Conservation (phyloP, 129 eudicot genomes). For the Sambucus nigra region DNA sequence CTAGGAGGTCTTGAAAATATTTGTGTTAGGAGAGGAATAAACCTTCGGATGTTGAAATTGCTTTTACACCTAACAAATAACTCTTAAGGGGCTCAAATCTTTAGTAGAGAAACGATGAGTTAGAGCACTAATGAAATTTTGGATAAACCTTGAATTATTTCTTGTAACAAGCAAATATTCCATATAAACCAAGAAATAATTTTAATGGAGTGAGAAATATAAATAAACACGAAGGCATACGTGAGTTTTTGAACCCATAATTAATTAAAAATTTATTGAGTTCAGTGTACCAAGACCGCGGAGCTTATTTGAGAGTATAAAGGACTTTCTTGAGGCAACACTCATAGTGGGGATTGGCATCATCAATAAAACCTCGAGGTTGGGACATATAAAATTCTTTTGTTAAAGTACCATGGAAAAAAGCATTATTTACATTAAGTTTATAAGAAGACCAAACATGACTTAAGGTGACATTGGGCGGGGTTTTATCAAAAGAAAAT, state of each 20-base stretch:
- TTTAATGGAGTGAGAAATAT: background rate
- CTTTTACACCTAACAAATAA: conserved; percentile 19
- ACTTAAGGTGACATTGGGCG: background rate
- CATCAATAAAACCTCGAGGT: conserved; percentile 7
- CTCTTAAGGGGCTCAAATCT: conserved; percentile 10
- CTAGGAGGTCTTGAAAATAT: conserved; percentile 7
- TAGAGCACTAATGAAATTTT: background rate
- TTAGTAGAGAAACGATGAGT: conserved; percentile 1
- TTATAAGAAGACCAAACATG: background rate
- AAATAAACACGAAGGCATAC: conserved; percentile 12
- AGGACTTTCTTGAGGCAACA: conserved; percentile 6
- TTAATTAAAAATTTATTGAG: background rate
- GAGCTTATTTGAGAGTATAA: conserved; percentile 10
- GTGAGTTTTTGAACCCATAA: conserved; percentile 11
- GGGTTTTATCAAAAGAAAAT: background rate
- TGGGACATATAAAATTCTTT: conserved; percentile 16
- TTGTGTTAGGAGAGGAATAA: conserved; percentile 13
- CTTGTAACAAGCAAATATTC: conserved; percentile 14
- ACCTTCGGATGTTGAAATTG: background rate
- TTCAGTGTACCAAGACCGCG: no score
- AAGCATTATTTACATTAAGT: background rate
- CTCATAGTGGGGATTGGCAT: background rate
- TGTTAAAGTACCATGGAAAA: conserved; percentile 9
- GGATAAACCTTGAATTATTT: background rate
- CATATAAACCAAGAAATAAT: conserved; percentile 19